Percentiles rank a stretch among this genome's conserved stretches.
Conservation (phyloP, 805 yeast genomes). For the Metschnikowia reukaufii region DNA sequence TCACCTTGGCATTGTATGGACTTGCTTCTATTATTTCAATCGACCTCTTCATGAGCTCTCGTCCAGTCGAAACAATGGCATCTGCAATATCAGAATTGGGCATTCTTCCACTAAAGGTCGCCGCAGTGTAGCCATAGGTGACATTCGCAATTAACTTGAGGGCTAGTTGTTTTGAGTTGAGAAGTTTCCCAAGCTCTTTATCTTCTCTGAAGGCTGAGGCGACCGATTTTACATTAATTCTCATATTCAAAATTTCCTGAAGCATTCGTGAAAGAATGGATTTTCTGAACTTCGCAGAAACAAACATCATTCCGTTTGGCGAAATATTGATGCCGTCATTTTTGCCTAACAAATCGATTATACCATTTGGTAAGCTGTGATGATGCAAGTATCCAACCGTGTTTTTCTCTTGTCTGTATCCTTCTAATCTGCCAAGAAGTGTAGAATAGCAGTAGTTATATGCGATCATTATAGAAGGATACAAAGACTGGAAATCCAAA, state of each 20-base stretch:
- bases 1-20: constrained; percentile 85
- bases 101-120: constrained; percentile 95
- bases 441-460: constrained; percentile 89
- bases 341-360: constrained; percentile 51
- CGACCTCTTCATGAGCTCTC: constrained; percentile 78
- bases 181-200: constrained; percentile 50
- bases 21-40: constrained; percentile 64
- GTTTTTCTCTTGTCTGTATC: constrained; percentile 48
- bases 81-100: constrained; percentile 96
- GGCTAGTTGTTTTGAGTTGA: constrained; percentile 80
- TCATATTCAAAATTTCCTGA: constrained; percentile 73
- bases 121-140: constrained; percentile 94
- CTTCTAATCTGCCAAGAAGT: constrained; percentile 59
- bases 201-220: constrained; percentile 53
- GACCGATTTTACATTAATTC: constrained; percentile 75
- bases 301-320: constrained; percentile 86
- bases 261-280: constrained; percentile 83
- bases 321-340: constrained; percentile 59
- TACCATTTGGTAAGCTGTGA: constrained; percentile 49
- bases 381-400: constrained; percentile 55
- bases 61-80: constrained; percentile 85
- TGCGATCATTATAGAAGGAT: constrained; percentile 99
- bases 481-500: constrained; percentile 88
- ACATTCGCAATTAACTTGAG: constrained; percentile 90
- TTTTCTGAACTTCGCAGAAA: constrained; percentile 60